phyloP scores from a whole-genome alignment of 2,329 filamentous ascomycete genomes.

The Hypomyces perniciosus region DNA sequence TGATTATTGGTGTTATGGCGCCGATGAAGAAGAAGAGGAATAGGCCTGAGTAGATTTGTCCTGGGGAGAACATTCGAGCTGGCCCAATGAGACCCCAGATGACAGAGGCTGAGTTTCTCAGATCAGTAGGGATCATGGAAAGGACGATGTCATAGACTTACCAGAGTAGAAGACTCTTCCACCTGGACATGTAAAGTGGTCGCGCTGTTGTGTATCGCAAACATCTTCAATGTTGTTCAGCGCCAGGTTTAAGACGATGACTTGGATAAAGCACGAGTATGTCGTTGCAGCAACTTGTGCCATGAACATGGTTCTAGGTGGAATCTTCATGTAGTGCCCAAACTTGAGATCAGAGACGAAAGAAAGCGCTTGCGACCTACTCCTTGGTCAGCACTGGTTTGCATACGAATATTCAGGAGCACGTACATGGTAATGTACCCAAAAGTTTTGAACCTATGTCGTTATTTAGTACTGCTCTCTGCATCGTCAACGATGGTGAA shows the following conservation, averaged over 20 bases:
- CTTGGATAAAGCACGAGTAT: slow-evolving; percentile 60
- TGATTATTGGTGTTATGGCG: slow-evolving; percentile 44
- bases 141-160: slow-evolving; percentile 22
- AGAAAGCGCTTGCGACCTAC: slow-evolving; percentile 53
- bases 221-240: slow-evolving; percentile 56
- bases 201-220: slow-evolving; percentile 51
- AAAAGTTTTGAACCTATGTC: slow-evolving; percentile 54
- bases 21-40: slow-evolving; percentile 56
- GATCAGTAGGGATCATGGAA: not conserved
- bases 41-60: slow-evolving; percentile 55
- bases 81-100: slow-evolving; percentile 65
- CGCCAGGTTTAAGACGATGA: slow-evolving; percentile 57
- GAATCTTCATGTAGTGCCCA: slow-evolving; percentile 68
- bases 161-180: slow-evolving; percentile 59
- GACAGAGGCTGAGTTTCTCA: slow-evolving; percentile 43
- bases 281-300: slow-evolving; percentile 61
- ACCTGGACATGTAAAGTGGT: slow-evolving; percentile 58
- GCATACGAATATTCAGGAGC: not conserved
- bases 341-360: slow-evolving; percentile 64
- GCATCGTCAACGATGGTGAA: not conserved
- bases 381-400: not conserved
- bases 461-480: not conserved
- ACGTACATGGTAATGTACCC: slow-evolving; percentile 53
- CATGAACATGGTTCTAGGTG: slow-evolving; percentile 61
- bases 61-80: slow-evolving; percentile 56